Evolutionary conservation across 768 basidiomycete species (phyloP).

Genomic region (Boletus tylopilopsis): DNA sequence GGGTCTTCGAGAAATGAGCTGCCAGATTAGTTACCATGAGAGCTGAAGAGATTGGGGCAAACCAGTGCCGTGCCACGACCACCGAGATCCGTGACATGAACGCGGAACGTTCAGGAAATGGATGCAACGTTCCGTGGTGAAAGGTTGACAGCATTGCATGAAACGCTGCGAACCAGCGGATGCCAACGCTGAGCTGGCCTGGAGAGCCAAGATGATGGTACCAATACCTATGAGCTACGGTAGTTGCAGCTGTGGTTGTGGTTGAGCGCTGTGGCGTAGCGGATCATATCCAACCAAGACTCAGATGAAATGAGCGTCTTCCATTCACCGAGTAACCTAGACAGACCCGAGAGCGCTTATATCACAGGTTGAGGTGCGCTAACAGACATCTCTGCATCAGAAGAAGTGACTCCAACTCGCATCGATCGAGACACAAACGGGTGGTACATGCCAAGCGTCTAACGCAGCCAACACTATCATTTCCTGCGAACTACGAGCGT

Average conservation of each 20-base stretch:
- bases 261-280: too few species aligned
- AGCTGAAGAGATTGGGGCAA: too few species aligned
- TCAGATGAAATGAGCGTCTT: neutral
- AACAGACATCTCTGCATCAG: neutral
- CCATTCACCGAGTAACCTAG: neutral
- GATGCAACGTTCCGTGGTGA: too few species aligned
- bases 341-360: neutral
- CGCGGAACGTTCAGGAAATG: too few species aligned
- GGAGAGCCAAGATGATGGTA: neutral
- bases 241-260: too few species aligned
- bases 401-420: neutral
- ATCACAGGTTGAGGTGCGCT: neutral
- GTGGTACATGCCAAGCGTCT: neutral
- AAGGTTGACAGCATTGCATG: too few species aligned
- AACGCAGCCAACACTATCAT: slow-evolving; percentile 3
- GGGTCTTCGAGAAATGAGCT: neutral
- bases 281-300: too few species aligned
- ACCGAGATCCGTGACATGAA: neutral
- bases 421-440: neutral
- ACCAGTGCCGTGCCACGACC: neutral
- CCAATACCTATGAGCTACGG: neutral
- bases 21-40: too few species aligned
- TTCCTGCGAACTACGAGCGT: slow-evolving; percentile 29
- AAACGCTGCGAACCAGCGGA: too few species aligned
- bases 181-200: neutral